Base-by-base conservation (phyloP, 192 early-diverging fungal genomes). In the Gamsiella multidivaricata region DNA sequence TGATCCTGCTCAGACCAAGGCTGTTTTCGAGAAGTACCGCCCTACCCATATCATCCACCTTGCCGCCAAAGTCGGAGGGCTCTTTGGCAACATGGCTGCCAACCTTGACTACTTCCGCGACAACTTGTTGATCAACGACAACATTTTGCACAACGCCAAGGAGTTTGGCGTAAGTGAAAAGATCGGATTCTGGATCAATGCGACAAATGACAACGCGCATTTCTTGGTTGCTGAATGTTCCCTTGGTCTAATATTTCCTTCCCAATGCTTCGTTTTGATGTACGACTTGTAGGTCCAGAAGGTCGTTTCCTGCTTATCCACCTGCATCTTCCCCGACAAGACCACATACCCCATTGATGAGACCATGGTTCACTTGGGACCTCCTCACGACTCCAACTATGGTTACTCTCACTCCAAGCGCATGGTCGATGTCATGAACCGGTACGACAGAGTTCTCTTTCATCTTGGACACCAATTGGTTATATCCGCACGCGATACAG, bases 321-420 rank as follows among this genome's bases (percentile, higher is more conserved):
- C 93, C 22, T 94, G 93, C 80, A 87, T 94, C 43, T 94, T 94
- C 81, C 93, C 93, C 31, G 91, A 94, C 79, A 91, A 93, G 64
- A 93, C 93, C 31, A 78, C 86, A 9, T 94, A 94, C 64, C 93
- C 93, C 50, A 93, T 94, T 74, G 91, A 94, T 58, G 93, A 94
- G 80, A 90, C 88, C 52, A 94, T 94, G 93, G 85, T 94, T 46
- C 93, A 94, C 79, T 82, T 85, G 42, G 93, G 93, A 31, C 90
- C 92, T 53, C 93, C 93, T 37, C 93, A 94, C 57, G 83, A 87
- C 14, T 90, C 88, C 29, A 94, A 94, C 84, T 94, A 87, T 79
- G 93, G 92, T 17, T 94, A 94, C 80, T 92, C 93, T 50, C 84
- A 93, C 61, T 88, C 89, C 42, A 94, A 94, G 82, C 84, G 93